Base-by-base conservation (phyloP, 345 rosid species). In the Angophora floribunda region DNA sequence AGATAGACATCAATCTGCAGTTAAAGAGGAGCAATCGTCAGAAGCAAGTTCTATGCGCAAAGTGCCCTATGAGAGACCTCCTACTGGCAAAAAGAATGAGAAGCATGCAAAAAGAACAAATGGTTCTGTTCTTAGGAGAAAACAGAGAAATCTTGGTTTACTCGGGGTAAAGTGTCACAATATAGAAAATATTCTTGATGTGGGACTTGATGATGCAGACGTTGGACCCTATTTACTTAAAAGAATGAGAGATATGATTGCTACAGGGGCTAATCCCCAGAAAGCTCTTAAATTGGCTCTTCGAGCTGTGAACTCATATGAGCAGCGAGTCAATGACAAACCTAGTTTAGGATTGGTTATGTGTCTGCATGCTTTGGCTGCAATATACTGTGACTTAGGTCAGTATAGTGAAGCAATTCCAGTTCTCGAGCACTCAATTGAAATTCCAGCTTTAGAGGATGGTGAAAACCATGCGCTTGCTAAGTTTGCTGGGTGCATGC, bases 401-500 rank as follows among this genome's bases (percentile, higher is more conserved):
- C 92, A 91, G 51, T 92, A 96, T 82, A 89, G 87, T 21, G 96
- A 96, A 63, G 98, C 98, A 0, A 93, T 96, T 86, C 98, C 98
- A 15, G 91, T 96, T 92, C 98, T 97, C 22, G 97, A 97, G 90
- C 93, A 93, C 12, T 95, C 98, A 13, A 94, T 95, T 51, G 95
- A 94, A 70, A 94, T 96, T 86, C 97, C 96, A 4, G 94, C 91
- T 79, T 90, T 95, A 36, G 96, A 96, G 52, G 95, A 94, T 85
- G 95, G 99, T 1, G 95, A 93, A 88, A 91, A 93, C 88, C 98
- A 96, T 86, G 93, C 96, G 7, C 93, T 97, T 12, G 98, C 99
- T 32, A 97, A 96, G 89, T 97, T 96, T 85, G 95, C 99, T 8
- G 98, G 99, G 53, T 96, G 97, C 86, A 96, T 97, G 98, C 99